Conservation (phyloP, 768 basidiomycete genomes). For the Fibroporia radiculosa region DNA sequence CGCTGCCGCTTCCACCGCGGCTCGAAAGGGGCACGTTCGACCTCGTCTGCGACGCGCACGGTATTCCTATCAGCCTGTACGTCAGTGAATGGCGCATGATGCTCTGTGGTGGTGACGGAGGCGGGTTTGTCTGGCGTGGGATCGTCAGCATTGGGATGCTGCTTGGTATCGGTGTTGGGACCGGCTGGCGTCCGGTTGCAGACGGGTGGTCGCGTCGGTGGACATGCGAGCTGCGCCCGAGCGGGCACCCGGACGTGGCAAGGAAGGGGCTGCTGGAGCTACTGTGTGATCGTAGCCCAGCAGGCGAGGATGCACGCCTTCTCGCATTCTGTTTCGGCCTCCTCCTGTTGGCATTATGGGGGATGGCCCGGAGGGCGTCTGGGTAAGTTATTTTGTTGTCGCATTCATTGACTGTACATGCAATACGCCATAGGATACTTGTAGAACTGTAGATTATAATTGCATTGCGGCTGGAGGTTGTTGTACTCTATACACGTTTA, state of each 20-base stretch:
- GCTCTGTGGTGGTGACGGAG: constrained; percentile 26
- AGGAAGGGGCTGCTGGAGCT: constrained; percentile 35
- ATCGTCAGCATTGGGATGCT: constrained; percentile 1
- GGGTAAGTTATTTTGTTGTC: no score
- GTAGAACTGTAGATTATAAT: no score
- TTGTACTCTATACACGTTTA: no score
- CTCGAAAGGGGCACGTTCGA: constrained; percentile 46
- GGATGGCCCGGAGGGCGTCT: constrained; percentile 21
- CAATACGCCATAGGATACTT: no score
- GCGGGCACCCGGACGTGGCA: constrained; percentile 30
- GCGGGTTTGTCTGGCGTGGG: constrained; percentile 1
- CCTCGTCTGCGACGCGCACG: constrained; percentile 54
- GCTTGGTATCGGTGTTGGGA: constrained; percentile 3
- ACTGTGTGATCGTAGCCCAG: constrained; percentile 48
- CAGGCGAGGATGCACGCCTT: constrained; percentile 65
- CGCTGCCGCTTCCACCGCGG: constrained; percentile 33
- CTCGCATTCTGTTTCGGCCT: constrained; percentile 45
- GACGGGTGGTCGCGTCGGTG: constrained; percentile 18
- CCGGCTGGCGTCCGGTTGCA: not conserved
- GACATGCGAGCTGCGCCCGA: constrained; percentile 27
- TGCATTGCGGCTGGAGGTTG: no score
- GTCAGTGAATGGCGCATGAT: constrained; percentile 42
- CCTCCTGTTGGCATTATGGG: constrained; percentile 44
- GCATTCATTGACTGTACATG: no score
- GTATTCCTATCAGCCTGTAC: constrained; percentile 46